Percentiles rank a stretch among this genome's conserved stretches.
phyloP scores from a whole-genome alignment of 345 rosid species.

The Linum tenue region DNA sequence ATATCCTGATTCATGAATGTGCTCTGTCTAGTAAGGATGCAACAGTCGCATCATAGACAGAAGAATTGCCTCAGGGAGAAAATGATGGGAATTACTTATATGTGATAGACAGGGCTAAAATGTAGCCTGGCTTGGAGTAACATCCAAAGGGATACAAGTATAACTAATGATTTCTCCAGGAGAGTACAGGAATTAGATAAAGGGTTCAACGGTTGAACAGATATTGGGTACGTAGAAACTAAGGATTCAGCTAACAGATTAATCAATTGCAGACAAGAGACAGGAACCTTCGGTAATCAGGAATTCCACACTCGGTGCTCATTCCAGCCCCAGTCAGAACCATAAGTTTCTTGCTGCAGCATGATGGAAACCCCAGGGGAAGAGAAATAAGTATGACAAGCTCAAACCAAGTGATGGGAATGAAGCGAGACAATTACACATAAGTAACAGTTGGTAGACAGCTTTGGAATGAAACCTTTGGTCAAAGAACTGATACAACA shows the following conservation, averaged over 20 bases:
- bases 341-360: slow-evolving; percentile 53
- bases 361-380: not conserved
- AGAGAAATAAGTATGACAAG: not conserved
- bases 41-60: not conserved
- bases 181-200: not conserved
- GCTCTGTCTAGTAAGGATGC: slow-evolving; percentile 1
- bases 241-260: not conserved
- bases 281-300: slow-evolving; percentile 84
- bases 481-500: slow-evolving; percentile 52
- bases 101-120: not conserved
- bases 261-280: not conserved
- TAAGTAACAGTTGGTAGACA: not conserved
- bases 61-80: not conserved
- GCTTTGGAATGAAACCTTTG: slow-evolving; percentile 37
- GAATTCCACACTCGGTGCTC: slow-evolving; percentile 92
- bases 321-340: slow-evolving; percentile 91
- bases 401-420: not conserved
- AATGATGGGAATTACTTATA: not conserved
- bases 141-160: not conserved
- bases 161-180: not conserved
- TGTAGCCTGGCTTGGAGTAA: not conserved
- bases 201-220: not conserved
- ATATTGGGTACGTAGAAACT: no score
- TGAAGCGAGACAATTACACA: slow-evolving; percentile 2
- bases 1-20: not conserved